These are phyloP conservation scores for Amphirosellinia nigrospora DNA, from an alignment of 495 filamentous ascomycete species.

Conservation along the genomic window DNA sequence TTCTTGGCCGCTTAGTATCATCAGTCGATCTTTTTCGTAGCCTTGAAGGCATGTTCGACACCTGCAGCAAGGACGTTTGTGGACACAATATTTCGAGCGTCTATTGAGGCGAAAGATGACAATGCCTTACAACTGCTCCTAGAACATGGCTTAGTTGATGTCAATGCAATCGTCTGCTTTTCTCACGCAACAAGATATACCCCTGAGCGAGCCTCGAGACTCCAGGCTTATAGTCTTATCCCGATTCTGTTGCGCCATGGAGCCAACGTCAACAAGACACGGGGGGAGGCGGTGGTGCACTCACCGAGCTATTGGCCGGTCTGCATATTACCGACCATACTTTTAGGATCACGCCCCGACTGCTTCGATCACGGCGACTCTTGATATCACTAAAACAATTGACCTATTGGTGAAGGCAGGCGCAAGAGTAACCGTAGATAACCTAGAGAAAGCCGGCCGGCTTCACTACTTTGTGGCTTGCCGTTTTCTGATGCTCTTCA, in stretches of 20 bases:
- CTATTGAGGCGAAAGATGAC: background rate
- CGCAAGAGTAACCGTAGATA: background rate
- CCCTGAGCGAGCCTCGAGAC: background rate
- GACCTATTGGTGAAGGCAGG: background rate
- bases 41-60: slow-evolving; percentile 2
- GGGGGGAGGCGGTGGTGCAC: background rate
- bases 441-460: background rate
- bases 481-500: background rate
- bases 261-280: background rate
- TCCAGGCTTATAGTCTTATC: background rate
- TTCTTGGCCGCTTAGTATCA: background rate
- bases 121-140: background rate
- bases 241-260: background rate
- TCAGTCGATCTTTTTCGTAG: background rate
- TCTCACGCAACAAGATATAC: background rate
- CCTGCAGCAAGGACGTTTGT: background rate
- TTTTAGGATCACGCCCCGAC: too few species aligned
- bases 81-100: background rate
- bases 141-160: background rate
- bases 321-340: background rate
- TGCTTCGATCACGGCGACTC: background rate
- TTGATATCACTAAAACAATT: background rate
- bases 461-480: background rate
- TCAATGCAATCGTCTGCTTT: background rate
- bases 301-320: background rate